phyloP scores from a whole-genome alignment of 2,329 filamentous ascomycete species.

The Fusarium xylarioides region DNA sequence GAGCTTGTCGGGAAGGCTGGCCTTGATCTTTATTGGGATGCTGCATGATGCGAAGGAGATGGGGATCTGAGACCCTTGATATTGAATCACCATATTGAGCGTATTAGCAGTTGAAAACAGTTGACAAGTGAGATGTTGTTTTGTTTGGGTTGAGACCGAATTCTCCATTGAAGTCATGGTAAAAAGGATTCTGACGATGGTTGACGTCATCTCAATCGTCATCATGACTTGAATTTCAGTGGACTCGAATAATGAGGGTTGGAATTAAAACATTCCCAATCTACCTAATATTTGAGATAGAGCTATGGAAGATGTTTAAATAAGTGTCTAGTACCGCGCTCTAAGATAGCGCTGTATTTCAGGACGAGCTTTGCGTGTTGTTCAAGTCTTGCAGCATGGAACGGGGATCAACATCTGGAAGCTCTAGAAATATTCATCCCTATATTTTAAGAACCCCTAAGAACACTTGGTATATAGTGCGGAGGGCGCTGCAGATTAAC shows the following conservation, averaged over 20 bases:
- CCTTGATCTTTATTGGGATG: slow-evolving; percentile 55
- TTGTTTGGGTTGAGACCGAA: too few relatives aligned
- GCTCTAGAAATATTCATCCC: background rate
- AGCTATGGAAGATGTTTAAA: background rate
- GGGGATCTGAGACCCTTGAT: background rate
- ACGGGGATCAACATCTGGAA: background rate
- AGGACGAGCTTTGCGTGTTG: background rate
- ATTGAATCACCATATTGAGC: slow-evolving; percentile 9
- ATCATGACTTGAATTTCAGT: background rate
- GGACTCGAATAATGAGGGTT: background rate
- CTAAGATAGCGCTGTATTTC: rapidly evolving
- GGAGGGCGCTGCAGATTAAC: background rate
- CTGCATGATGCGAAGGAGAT: slow-evolving; percentile 64
- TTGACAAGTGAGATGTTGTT: rapidly evolving
- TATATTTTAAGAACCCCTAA: rapidly evolving
- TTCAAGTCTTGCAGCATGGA: background rate
- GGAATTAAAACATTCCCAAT: background rate
- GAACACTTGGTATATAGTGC: rapidly evolving
- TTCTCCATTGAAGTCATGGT: background rate
- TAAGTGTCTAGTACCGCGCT: rapidly evolving
- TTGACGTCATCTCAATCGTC: slow-evolving; percentile 20
- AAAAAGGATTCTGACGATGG: background rate
- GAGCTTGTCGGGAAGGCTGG: slow-evolving; percentile 68
- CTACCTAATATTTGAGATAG: background rate
- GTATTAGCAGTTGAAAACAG: rapidly evolving